Base-by-base conservation (phyloP, 2,329 filamentous ascomycete genomes). In the Penicillium sp. region DNA sequence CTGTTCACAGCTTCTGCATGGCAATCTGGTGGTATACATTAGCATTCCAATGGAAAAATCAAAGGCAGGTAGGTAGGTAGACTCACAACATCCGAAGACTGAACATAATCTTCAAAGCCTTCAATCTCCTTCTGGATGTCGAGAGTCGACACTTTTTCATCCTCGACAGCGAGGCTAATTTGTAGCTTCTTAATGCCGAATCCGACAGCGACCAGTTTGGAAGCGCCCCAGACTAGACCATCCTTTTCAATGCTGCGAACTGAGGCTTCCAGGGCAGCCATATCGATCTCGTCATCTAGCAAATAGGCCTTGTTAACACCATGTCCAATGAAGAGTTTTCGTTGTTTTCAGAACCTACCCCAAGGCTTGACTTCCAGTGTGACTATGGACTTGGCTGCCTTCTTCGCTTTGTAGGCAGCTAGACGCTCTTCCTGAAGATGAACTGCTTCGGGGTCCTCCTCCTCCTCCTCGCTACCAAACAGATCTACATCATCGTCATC, bases 131-230 rank as follows among this genome's bases (percentile, higher is more conserved):
- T 86, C 83, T 96, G 85, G 66, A 99, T 87, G 62, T 97, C 93
- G 66, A 88, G 84, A 63, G 90, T 76, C 65, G 90, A 91, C 73
- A 99, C 77, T 85, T 97, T 97, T 65, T 97, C 92, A 75, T 99
- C 94, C 83, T 97, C 94, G 64, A 97, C 81, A 68, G 97, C 91
- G 66, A 97, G 79, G 87, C 90, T 97, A 82, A 97, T 95, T 84
- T 97, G 93, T 62, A 99, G 87, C 86, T 97, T 97, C 84, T 89
- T 94, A 83, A 99, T 95, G 83, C 94, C 94, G 83, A 90, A 99
- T 71, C 92, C 93, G 68, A 97, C 87, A 64, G 92, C 77, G 51
- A 96, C 87, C 63, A 96, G 82, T 83, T 94, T 89, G 75, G 89
- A 92, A 63, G 82, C 86, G 85, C 93, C 93, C 94, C 94, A 99